Percentiles rank a stretch among this genome's conserved stretches.
phyloP scores from a whole-genome alignment of 768 basidiomycete species.

The Podaxis mareebaensis region DNA sequence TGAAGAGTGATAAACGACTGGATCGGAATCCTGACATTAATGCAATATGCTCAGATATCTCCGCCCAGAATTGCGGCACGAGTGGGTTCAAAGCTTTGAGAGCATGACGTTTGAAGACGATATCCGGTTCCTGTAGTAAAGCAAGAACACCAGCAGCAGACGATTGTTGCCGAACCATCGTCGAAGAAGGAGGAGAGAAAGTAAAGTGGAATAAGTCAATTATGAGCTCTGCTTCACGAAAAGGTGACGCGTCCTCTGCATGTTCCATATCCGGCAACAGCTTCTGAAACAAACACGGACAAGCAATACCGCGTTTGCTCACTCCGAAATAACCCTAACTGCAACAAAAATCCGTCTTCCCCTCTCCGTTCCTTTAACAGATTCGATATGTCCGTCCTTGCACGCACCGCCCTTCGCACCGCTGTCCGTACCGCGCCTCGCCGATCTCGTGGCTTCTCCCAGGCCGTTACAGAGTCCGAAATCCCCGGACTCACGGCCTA shows the following conservation, averaged over 20 bases:
- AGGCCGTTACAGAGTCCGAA: constrained; percentile 36
- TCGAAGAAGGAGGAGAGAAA: constrained; percentile 24
- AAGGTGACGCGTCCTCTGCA: constrained; percentile 48
- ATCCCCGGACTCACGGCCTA: constrained; percentile 39
- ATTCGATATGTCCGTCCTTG: constrained; percentile 48
- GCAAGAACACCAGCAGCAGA: constrained; percentile 90
- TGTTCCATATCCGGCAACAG: constrained; percentile 19
- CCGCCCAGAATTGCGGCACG: constrained; percentile 96
- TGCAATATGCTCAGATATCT: constrained; percentile 93
- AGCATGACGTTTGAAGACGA: constrained; percentile 88
- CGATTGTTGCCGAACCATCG: constrained; percentile 76
- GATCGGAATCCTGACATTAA: constrained; percentile 64
- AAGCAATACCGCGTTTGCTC: constrained; percentile 16
- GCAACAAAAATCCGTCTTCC: constrained; percentile 13
- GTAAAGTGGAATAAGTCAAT: constrained; percentile 17
- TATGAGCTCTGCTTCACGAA: constrained; percentile 21
- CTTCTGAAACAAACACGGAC: background rate
- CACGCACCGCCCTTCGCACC: constrained; percentile 49
- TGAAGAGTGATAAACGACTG: constrained; percentile 7
- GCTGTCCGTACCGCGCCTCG: constrained; percentile 45
- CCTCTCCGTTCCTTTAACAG: constrained; percentile 17
- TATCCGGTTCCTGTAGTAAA: constrained; percentile 86
- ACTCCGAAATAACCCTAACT: constrained; percentile 37
- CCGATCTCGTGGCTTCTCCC: constrained; percentile 35
- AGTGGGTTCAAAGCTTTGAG: constrained; percentile 79